A percentile compares a stretch with the other conserved stretches of the same genome.
Evolutionary conservation across 176 grass and related monocot species (phyloP).

Genomic region (Eleusine indica): DNA sequence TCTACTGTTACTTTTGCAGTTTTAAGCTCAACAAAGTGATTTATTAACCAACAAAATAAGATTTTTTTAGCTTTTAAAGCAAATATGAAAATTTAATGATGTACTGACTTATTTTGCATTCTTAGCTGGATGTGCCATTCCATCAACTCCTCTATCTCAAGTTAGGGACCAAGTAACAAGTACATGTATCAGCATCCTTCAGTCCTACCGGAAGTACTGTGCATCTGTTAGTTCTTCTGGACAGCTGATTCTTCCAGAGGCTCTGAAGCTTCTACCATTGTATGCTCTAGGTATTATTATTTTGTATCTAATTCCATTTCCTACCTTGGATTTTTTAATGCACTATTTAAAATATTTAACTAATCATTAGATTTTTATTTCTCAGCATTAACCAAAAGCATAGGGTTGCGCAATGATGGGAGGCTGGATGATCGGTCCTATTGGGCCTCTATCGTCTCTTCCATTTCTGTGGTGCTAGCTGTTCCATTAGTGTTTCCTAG

Average conservation of each 20-base stretch:
- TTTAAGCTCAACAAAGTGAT: constrained; percentile 12
- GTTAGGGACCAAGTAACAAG: constrained; percentile 67
- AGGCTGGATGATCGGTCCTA: constrained; percentile 81
- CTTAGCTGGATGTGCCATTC: constrained; percentile 64
- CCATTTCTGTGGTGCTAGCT: constrained; percentile 62
- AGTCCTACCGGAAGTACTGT: constrained; percentile 81
- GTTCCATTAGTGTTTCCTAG: constrained; percentile 86
- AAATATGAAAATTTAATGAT: neutral
- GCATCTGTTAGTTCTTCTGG: constrained; percentile 83
- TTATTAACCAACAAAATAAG: neutral
- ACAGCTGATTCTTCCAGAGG: constrained; percentile 87
- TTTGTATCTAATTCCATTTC: constrained; percentile 2
- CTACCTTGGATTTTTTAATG: neutral
- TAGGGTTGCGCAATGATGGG: constrained; percentile 76
- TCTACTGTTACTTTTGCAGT: neutral
- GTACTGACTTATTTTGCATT: constrained; percentile 37
- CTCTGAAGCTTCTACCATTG: constrained; percentile 81
- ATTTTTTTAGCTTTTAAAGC: neutral
- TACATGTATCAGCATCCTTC: constrained; percentile 83
- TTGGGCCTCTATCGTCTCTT: constrained; percentile 60
- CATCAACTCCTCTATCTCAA: constrained; percentile 58
- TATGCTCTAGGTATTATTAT: constrained; percentile 72
- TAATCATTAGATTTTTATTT: constrained; percentile 30
- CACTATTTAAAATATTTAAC: constrained; percentile 19
- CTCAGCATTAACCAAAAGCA: constrained; percentile 68